Evolutionary conservation across 371 early-diverging fungal species (phyloP), one percentile per base, ranked within the genome.

Genomic region (Globomyces sp.): DNA sequence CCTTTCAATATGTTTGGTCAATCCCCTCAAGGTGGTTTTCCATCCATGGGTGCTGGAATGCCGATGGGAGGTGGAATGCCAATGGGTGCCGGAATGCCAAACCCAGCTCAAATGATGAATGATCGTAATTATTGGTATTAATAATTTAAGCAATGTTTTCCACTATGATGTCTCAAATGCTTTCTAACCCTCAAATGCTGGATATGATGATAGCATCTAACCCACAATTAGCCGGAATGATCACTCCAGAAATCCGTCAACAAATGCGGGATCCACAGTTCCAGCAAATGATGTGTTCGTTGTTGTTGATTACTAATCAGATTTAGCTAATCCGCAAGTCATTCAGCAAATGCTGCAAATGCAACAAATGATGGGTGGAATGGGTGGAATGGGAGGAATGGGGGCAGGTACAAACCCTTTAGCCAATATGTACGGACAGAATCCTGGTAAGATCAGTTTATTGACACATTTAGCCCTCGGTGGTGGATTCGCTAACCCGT

Each of bases 161-260:
- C 48, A 85, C 87, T 67, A 87, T 86, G 76, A 89, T 95, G 85
- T 85, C 90, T 24, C 83, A 78, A 57, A 78, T 93, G 68, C 65
- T 83, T 50, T 51, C 68, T 64, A 93, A 94, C 71, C 96, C 96
- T 4, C 86, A 87, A 60, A 83, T 95, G 24, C 69, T 96, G 63
- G 92, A 93, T 50, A 79, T 81, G 59, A 88, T 95, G 80, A 87
- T 91, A 57, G 84, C 87, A 4, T 84, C 83, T 68, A 93, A 92
- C 76, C 94, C 96, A 47, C 85, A 86, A 62, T 69, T 95, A 40
- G 86, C 91, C 24, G 72, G 77, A 36, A 74, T 75, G 65, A 87
- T 92, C 85, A 92, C 91, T 6, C 95, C 96, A 47, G 87, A 93
- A 74, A 83, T 93, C 74, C 88, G 94, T 51, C 52, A 66, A 45